A percentile compares a stretch with the other conserved stretches of the same genome.
Evolutionary conservation across 805 yeast genomes (phyloP).

Genomic region (Starmerella powellii): DNA sequence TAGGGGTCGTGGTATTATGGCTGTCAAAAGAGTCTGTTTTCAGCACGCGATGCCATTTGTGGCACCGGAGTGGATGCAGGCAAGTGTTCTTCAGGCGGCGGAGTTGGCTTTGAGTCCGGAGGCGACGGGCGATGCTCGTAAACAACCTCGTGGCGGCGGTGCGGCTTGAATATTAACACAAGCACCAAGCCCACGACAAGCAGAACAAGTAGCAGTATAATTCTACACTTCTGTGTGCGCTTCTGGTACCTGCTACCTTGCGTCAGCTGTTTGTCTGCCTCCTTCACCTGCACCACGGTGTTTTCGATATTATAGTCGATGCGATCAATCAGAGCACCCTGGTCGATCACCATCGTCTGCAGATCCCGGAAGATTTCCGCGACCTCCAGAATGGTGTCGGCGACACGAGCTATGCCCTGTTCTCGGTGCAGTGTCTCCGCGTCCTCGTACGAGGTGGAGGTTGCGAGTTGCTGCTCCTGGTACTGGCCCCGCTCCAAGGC

Average conservation of each 20-base stretch:
- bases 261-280: slow-evolving; percentile 64
- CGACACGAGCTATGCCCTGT: slow-evolving; percentile 76
- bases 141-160: slow-evolving; percentile 11
- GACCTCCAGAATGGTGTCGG: slow-evolving; percentile 88
- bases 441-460: slow-evolving; percentile 26
- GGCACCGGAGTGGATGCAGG: no score
- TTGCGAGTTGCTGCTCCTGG: slow-evolving; percentile 2
- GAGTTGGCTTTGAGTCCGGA: no score
- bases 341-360: slow-evolving; percentile 85
- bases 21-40: no score
- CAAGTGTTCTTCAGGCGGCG: no score
- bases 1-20: no score
- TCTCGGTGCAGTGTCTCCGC: slow-evolving; percentile 55
- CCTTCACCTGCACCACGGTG: slow-evolving; percentile 62
- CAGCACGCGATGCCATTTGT: no score
- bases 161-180: slow-evolving; percentile 49
- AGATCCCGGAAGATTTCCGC: slow-evolving; percentile 87
- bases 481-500: slow-evolving; percentile 29
- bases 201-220: slow-evolving; percentile 60
- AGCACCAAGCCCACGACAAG: slow-evolving; percentile 61
- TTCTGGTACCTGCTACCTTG: slow-evolving; percentile 74
- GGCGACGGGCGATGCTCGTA: slow-evolving; percentile 13
- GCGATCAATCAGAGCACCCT: slow-evolving; percentile 85
- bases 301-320: slow-evolving; percentile 83
- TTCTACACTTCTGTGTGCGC: slow-evolving; percentile 79